Base-by-base conservation (phyloP, 2,329 filamentous ascomycete genomes). In the Exophiala sp. region DNA sequence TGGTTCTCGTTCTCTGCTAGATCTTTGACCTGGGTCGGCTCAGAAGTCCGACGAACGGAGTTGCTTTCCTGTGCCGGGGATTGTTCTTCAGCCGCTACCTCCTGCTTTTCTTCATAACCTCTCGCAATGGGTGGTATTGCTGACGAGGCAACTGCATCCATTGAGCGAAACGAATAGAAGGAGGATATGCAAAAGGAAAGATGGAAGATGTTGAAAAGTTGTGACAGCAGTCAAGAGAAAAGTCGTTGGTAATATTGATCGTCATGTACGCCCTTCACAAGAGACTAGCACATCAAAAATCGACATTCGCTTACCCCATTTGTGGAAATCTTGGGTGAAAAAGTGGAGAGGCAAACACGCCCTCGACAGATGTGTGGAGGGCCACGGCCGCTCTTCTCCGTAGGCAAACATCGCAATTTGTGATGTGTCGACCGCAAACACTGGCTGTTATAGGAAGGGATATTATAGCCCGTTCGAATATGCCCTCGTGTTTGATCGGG, bases 301-400 rank as follows among this genome's bases (percentile, higher is more conserved):
- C 24, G 24, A 8, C 24, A 5, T 29, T 29, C 24, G 24, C 24
- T 29, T 29, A 29, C 24, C 24, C 24, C 24, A 33, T 39, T 39
- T 18, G n/a, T 42, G 40, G 18, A n/a, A 20, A 11, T 42, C 7
- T 29, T 29, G 5, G 35, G 35, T 38, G 20, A 9, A 7, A 43
- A 32, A 43, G 41, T 43, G 41, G 41, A 43, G 41, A 14, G 8
- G 20, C 9, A 12, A 43, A 43, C 21, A 7, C n/a, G 3, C 41
- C 20, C 29, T n/a, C 9, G 20, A 43, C 18, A 24, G 9, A 21
- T 24, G 20, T 43, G n/a, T 24, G 20, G 41, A 24, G 21, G 18
- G 21, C 47, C 18, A 42, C 24, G 21, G 38, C 35, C 48, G 54
- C 50, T 53, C 44, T 57, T 57, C 54, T 57, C 54, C 54, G 54